A percentile compares a stretch with the other conserved stretches of the same genome.
These are phyloP conservation scores for Plenodomus tracheiphilus DNA, from an alignment of 2,329 filamentous ascomycete species.

Conservation along the genomic window DNA sequence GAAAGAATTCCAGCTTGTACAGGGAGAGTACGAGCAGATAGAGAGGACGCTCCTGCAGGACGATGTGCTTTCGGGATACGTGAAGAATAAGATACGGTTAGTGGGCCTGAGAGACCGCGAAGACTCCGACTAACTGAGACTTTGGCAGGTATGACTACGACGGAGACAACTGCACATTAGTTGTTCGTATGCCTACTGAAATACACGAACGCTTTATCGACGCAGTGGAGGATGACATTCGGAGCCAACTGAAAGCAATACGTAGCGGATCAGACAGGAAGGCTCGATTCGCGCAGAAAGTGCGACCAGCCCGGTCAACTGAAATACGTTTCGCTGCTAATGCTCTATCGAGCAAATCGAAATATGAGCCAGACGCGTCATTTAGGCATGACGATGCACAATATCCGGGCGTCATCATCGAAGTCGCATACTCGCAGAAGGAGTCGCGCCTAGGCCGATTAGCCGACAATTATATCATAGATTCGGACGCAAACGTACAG, in stretches of 20 bases:
- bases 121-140: conserved; percentile 8
- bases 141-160: conserved; percentile 23
- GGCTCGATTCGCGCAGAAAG: conserved; percentile 25
- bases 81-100: conserved; percentile 20
- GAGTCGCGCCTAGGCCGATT: conserved; percentile 13
- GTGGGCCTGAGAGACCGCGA: conserved; percentile 5
- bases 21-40: conserved; percentile 20
- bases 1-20: conserved; percentile 18
- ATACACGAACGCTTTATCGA: conserved; percentile 24
- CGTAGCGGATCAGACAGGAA: conserved; percentile 12
- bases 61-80: conserved; percentile 14
- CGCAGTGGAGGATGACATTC: conserved; percentile 20
- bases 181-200: conserved; percentile 24
- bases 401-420: conserved; percentile 26
- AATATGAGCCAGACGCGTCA: conserved; percentile 25
- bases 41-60: conserved; percentile 13
- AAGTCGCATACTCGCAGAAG: conserved; percentile 21
- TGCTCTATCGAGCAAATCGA: conserved; percentile 19
- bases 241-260: conserved; percentile 21
- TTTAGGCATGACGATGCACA: conserved; percentile 24
- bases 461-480: conserved; percentile 23
- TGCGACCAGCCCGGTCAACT: conserved; percentile 17
- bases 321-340: conserved; percentile 15
- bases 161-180: conserved; percentile 8
- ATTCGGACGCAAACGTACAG: conserved; percentile 17